Percentiles rank a stretch among this genome's conserved stretches.
phyloP scores from a whole-genome alignment of 148 eudicot genomes.

The Dianthus caryophyllus region DNA sequence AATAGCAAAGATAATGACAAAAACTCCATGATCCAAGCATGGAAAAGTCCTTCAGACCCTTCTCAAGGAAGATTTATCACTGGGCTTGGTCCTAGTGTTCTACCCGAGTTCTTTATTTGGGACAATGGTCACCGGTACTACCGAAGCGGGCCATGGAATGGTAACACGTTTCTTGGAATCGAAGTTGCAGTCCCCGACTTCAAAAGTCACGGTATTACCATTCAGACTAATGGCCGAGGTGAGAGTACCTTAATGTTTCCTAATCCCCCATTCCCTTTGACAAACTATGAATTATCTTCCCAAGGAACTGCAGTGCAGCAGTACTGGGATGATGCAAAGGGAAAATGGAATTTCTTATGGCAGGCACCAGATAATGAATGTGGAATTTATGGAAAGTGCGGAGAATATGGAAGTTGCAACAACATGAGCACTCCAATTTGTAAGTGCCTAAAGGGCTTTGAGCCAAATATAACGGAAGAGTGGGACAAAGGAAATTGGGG shows the following conservation, averaged over 20 bases:
- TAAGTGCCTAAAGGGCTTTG: conserved; percentile 38
- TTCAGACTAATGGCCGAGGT: conserved; percentile 8
- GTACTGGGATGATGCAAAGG: conserved; percentile 19
- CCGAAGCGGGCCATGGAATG: conserved; percentile 28
- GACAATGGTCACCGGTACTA: conserved; percentile 6
- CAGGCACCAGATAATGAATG: conserved; percentile 21
- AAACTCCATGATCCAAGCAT: not conserved
- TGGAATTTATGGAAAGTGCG: conserved; percentile 38
- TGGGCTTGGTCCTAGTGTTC: not conserved
- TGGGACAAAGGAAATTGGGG: conserved; percentile 36
- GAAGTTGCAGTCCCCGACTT: not conserved
- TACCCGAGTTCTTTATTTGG: conserved; percentile 12
- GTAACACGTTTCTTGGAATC: conserved; percentile 21
- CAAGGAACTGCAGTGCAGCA: not conserved
- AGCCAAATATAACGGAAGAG: conserved; percentile 22
- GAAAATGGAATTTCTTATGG: conserved; percentile 13
- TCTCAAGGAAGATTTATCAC: conserved; percentile 6
- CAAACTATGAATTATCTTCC: conserved; percentile 11
- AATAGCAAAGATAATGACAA: not conserved
- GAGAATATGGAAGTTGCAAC: conserved; percentile 32
- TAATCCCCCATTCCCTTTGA: not conserved
- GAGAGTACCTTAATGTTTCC: not conserved
- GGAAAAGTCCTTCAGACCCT: conserved; percentile 22
- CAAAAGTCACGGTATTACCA: not conserved
- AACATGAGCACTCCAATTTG: conserved; percentile 24